Evolutionary conservation across 2,329 filamentous ascomycete species (phyloP), one percentile per base, ranked within the genome.

Genomic region (Epichloe hybrida): DNA sequence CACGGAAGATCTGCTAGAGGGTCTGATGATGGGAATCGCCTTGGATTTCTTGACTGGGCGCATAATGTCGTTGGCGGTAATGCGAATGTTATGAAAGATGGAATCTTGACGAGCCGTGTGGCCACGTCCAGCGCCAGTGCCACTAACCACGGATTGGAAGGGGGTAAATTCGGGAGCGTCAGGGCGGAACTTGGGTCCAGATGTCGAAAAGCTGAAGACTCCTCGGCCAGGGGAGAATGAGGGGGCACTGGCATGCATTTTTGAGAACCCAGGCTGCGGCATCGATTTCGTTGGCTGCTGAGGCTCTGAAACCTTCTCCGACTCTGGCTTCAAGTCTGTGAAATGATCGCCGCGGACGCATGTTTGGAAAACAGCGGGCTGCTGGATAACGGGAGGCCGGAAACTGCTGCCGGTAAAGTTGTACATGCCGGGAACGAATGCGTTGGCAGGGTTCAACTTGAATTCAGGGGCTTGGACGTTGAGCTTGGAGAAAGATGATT

Each of bases 391-490:
- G 7, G 69, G 57, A 5, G 77, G 73, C 57, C 81, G 73, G 63
- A 76, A 75, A 45, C 57, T 60, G 46, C 58, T 60, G 47, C 61
- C 69, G 40, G 69, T 67, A 54, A 80, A 80, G 39, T 69, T 69
- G 59, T 79, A 79, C 49, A 73, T 66, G 15, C 37, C 43, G 36
- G 74, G 72, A 38, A 73, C 69, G 59, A 80, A 80, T 27, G 66
- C 68, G 59, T 64, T 76, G 11, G 68, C 64, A 3, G 77, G 77
- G 54, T 80, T 79, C 66, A 91, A 91, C 59, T 84, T 88, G 72
- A 96, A 96, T 61, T 93, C 88, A 45, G 89, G 86, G 0, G 91
- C 91, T 55, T 84, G 80, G 34, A 94, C 89, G 59, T 97, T 97
- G 58, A 97, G 77, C 57, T 83, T 90, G 1, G 88, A 88, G 42